Percentiles rank a stretch among this genome's conserved stretches.
phyloP scores from a whole-genome alignment of 768 basidiomycete species.

The Tricholoma matsutake region DNA sequence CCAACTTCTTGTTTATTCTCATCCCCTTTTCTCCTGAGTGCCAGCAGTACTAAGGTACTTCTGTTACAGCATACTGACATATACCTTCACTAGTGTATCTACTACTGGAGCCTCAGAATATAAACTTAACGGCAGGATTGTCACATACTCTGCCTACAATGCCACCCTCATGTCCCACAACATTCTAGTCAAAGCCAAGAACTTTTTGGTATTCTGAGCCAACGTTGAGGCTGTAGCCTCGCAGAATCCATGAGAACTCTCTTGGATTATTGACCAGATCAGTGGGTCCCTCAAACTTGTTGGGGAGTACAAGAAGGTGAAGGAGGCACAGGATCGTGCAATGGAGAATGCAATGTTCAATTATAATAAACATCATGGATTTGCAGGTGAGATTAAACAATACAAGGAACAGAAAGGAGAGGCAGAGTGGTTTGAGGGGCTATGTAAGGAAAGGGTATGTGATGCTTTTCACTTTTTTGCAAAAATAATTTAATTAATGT shows the following conservation, averaged over 20 bases:
- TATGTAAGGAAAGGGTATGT: conserved; percentile 71
- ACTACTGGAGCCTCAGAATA: conserved; percentile 88
- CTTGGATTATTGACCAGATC: conserved; percentile 92
- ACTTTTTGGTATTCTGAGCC: conserved; percentile 98
- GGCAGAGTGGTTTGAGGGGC: conserved; percentile 79
- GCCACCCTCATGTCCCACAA: conserved; percentile 84
- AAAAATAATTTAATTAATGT: background rate
- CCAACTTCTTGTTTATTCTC: no score
- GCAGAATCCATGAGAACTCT: conserved; percentile 87
- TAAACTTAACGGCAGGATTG: conserved; percentile 73
- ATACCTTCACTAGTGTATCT: conserved; percentile 63
- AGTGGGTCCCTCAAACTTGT: conserved; percentile 91
- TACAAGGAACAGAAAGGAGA: conserved; percentile 97
- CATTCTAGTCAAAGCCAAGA: conserved; percentile 98
- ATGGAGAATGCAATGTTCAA: conserved; percentile 95
- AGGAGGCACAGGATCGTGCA: conserved; percentile 82
- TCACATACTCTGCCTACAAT: conserved; percentile 89
- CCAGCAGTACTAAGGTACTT: no score
- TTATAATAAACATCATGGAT: conserved; percentile 90
- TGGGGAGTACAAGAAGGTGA: conserved; percentile 84
- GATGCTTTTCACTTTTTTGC: conserved; percentile 6
- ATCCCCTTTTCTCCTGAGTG: no score
- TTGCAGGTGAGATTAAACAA: conserved; percentile 93
- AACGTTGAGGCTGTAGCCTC: conserved; percentile 98
- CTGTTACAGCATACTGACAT: conserved; percentile 5